These are phyloP conservation scores for Gnomoniopsis sp. DNA, from an alignment of 2,329 filamentous ascomycete genomes.

Conservation along the genomic window DNA sequence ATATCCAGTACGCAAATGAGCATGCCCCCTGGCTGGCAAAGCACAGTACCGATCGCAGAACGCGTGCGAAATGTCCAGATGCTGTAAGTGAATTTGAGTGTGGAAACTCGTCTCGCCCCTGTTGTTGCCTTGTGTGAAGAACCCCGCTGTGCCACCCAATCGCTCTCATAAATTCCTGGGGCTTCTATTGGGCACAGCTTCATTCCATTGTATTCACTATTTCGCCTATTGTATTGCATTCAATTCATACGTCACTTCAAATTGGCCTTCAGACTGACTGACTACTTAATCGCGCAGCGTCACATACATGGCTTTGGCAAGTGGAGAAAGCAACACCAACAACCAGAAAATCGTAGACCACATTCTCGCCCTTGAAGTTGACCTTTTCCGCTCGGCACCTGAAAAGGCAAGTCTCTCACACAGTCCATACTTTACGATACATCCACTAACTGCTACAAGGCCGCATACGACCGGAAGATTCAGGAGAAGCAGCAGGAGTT, in stretches of 20 bases:
- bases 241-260: background rate
- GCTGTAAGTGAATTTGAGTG: conserved; percentile 28
- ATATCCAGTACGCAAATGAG: conserved; percentile 15
- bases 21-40: conserved; percentile 30
- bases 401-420: conserved; percentile 41
- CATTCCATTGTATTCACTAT: background rate
- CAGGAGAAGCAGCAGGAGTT: conserved; percentile 44
- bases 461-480: conserved; percentile 48
- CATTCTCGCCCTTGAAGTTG: conserved; percentile 46
- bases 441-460: conserved; percentile 33
- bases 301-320: conserved; percentile 46
- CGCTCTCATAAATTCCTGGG: background rate
- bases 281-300: conserved; percentile 35
- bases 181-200: background rate
- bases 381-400: conserved; percentile 40
- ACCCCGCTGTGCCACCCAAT: background rate
- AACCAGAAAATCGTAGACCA: conserved; percentile 35
- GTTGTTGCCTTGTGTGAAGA: background rate
- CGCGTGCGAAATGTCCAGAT: conserved; percentile 32
- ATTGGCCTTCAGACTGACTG: background rate
- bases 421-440: background rate
- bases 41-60: conserved; percentile 25
- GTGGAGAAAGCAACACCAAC: conserved; percentile 29
- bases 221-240: background rate
- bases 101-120: background rate